Base-by-base conservation (phyloP, 1,284 basidiomycete genomes). In the Cryptococcus neoformans region DNA sequence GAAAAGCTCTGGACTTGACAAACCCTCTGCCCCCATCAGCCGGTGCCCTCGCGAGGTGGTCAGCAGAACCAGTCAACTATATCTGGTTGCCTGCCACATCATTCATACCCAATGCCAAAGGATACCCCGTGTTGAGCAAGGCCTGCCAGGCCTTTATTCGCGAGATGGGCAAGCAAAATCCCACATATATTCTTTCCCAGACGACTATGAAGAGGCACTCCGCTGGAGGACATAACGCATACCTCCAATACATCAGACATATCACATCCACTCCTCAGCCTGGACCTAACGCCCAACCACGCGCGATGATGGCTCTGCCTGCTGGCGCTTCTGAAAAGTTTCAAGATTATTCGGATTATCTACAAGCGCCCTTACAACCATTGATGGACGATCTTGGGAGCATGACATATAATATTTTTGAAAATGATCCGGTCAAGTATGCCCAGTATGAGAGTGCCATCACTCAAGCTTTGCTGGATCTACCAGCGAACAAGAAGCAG, bases 401-500 rank as follows among this genome's bases (percentile, higher is more conserved):
- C 66, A 83, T 87, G 56, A 98, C 94, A 6, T 99, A 99, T 75
- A 91, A 98, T 70, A 92, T 92, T 6, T 99, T 99, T 68, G 96
- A 99, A 73, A 86, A 91, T 69, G 96, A 99, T 79, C 93, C 96
- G 0, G 87, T 98, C 63, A 99, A 99, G 77, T 99, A 99, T 72
- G 78, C 83, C 51, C 87, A 92, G 65, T 99, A 99, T 74, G 96
- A 99, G 79, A 90, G 98, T 82, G 90, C 92, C 1, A 86, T 95
- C 59, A 90, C 83, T 68, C 82, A 82, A 51, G 93, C 92, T n/a
- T 78, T 97, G 63, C 67, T 81, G 46, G 90, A 94, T 65, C 83
- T 86, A 75, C 82, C 85, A 2, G 59, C 49, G 10, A 59, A 58
- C 34, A 21, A 54, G 39, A 58, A 41, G 45, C 62, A 64, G 67